phyloP scores from a whole-genome alignment of 176 grass and related monocot genomes.

The Oryza australiensis region DNA sequence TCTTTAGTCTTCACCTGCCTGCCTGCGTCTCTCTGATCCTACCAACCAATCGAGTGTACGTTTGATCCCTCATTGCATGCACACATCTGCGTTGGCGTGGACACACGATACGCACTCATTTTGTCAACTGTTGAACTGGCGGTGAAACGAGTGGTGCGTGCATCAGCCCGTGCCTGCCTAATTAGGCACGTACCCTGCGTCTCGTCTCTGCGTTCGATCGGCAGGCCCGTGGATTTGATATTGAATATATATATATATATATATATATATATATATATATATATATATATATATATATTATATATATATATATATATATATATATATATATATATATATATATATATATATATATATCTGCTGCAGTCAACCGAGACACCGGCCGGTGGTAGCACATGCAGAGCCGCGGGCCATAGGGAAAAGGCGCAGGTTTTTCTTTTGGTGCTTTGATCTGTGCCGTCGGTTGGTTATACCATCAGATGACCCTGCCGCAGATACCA shows the following conservation, averaged over 20 bases:
- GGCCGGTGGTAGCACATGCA: constrained; percentile 7
- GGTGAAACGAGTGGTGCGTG: not conserved
- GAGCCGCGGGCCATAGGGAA: not conserved
- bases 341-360: too few relatives aligned
- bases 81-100: not conserved
- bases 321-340: too few relatives aligned
- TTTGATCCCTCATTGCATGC: not conserved
- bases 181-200: not conserved
- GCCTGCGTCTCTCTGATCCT: not conserved
- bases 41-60: not conserved
- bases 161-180: constrained; percentile 17
- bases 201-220: not conserved
- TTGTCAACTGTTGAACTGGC: not conserved
- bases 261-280: too few relatives aligned
- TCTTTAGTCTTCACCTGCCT: not conserved
- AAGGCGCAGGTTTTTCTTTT: not conserved
- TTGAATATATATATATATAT: too few relatives aligned
- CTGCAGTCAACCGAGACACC: not conserved
- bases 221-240: too few relatives aligned
- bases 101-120: not conserved
- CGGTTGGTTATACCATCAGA: constrained; percentile 9
- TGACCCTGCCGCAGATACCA: not conserved
- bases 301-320: too few relatives aligned
- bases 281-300: too few relatives aligned
- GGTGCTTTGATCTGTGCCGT: not conserved